These are phyloP conservation scores for Pleurotus giganteus DNA, from an alignment of 768 basidiomycete genomes.

Conservation along the genomic window DNA sequence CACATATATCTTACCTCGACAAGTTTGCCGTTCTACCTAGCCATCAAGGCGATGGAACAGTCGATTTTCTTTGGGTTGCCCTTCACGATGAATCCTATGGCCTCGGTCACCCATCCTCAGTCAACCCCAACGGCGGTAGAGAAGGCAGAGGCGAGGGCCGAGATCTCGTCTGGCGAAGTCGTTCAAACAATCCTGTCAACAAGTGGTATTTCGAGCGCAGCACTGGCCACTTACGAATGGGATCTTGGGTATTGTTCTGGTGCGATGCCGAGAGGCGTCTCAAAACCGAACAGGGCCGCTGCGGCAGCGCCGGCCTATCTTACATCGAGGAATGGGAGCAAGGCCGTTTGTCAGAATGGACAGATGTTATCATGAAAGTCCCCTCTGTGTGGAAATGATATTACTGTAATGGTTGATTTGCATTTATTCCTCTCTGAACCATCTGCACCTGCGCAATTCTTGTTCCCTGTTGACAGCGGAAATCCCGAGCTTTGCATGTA, in stretches of 20 bases:
- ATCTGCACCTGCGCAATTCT: not conserved
- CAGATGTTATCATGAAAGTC: constrained; percentile 60
- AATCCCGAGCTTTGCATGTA: not conserved
- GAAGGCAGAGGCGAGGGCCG: constrained; percentile 87
- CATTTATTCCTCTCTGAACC: not conserved
- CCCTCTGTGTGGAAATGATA: constrained; percentile 73
- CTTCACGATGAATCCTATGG: constrained; percentile 98
- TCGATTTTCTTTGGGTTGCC: constrained; percentile 99
- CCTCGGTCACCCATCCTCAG: constrained; percentile 87
- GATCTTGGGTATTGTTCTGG: constrained; percentile 95
- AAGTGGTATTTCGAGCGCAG: constrained; percentile 99
- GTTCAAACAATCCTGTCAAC: constrained; percentile 93
- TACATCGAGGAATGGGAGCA: constrained; percentile 77
- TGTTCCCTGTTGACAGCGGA: not conserved
- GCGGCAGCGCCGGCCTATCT: constrained; percentile 61
- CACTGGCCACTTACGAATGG: constrained; percentile 84
- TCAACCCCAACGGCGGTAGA: constrained; percentile 93
- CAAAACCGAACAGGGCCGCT: constrained; percentile 63
- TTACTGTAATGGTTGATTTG: too few species aligned
- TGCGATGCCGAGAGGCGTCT: constrained; percentile 93
- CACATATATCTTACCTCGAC: constrained; percentile 87
- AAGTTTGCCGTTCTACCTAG: constrained; percentile 96
- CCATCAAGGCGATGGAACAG: constrained; percentile 97
- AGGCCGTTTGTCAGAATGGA: constrained; percentile 71
- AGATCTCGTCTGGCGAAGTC: constrained; percentile 94